Evolutionary conservation across 2,329 filamentous ascomycete species (phyloP).

Genomic region (Paracorniculantispora psalliotae): DNA sequence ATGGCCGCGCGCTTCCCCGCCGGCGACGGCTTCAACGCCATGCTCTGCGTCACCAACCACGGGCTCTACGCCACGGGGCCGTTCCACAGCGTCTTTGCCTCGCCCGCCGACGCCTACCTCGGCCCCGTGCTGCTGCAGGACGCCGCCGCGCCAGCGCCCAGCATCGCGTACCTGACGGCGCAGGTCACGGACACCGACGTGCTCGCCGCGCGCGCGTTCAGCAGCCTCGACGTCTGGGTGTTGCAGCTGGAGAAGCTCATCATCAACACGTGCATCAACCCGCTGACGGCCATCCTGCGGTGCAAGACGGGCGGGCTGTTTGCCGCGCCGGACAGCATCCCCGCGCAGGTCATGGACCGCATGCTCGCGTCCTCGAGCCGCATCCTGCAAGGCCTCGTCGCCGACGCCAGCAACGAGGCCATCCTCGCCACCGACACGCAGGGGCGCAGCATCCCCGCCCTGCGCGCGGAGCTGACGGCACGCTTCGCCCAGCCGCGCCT

Average conservation of each 20-base stretch:
- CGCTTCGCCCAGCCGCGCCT: conserved; percentile 42
- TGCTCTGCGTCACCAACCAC: conserved; percentile 60
- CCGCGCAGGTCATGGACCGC: conserved; percentile 59
- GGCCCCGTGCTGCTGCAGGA: conserved; percentile 39
- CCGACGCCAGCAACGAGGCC: conserved; percentile 44
- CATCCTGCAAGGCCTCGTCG: conserved; percentile 65
- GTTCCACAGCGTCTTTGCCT: conserved; percentile 50
- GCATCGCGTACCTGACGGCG: conserved; percentile 34
- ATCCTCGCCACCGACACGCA: conserved; percentile 29
- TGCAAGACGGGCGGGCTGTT: conserved; percentile 76
- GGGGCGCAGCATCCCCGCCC: background rate
- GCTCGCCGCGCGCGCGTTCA: conserved; percentile 37
- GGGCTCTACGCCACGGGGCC: conserved; percentile 47
- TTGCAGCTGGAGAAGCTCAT: conserved; percentile 83
- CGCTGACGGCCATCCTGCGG: conserved; percentile 73
- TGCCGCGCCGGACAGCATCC: conserved; percentile 42
- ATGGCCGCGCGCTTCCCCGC: conserved; percentile 34
- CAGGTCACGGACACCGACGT: conserved; percentile 38
- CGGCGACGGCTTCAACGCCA: conserved; percentile 56
- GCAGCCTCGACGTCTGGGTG: conserved; percentile 43
- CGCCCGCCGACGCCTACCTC: conserved; percentile 42
- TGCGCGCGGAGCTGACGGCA: conserved; percentile 21
- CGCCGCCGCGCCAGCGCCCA: background rate
- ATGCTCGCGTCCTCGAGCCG: conserved; percentile 70
- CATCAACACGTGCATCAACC: conserved; percentile 76